phyloP scores from a whole-genome alignment of 768 basidiomycete genomes.

The Leccinum disarticulatum region DNA sequence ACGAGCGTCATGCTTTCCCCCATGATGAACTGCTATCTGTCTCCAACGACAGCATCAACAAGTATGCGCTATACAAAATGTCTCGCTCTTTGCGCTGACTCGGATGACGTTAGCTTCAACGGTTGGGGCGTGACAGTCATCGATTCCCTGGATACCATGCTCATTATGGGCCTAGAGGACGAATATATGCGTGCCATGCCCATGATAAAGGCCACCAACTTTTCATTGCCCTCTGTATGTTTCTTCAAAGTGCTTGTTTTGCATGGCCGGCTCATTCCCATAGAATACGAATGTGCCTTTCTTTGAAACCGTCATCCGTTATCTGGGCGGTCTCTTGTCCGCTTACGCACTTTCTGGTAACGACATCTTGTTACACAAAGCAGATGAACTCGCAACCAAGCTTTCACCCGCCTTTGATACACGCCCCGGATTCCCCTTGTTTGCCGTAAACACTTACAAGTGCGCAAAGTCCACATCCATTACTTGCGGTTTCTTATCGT shows the following conservation, averaged over 20 bases:
- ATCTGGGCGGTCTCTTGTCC: conserved; percentile 84
- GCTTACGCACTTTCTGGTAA: conserved; percentile 77
- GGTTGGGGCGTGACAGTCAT: conserved; percentile 78
- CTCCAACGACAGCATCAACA: conserved; percentile 45
- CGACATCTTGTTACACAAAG: conserved; percentile 58
- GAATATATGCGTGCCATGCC: conserved; percentile 69
- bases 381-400: conserved; percentile 74
- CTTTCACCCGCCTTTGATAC: conserved; percentile 75
- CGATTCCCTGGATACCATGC: conserved; percentile 85
- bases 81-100: not conserved
- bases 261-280: conserved; percentile 5
- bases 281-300: conserved; percentile 47
- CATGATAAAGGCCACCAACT: conserved; percentile 49
- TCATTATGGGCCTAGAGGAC: conserved; percentile 71
- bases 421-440: conserved; percentile 67
- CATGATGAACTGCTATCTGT: conserved; percentile 64
- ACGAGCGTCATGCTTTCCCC: conserved; percentile 59
- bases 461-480: conserved; percentile 26
- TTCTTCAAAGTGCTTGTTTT: not conserved
- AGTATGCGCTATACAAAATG: conserved; percentile 38
- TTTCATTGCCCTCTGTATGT: conserved; percentile 45
- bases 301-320: conserved; percentile 88
- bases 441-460: conserved; percentile 65
- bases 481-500: not conserved
- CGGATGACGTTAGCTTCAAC: conserved; percentile 57